phyloP scores from a whole-genome alignment of 139 green algal genomes.

The Picochlorum sp. region DNA sequence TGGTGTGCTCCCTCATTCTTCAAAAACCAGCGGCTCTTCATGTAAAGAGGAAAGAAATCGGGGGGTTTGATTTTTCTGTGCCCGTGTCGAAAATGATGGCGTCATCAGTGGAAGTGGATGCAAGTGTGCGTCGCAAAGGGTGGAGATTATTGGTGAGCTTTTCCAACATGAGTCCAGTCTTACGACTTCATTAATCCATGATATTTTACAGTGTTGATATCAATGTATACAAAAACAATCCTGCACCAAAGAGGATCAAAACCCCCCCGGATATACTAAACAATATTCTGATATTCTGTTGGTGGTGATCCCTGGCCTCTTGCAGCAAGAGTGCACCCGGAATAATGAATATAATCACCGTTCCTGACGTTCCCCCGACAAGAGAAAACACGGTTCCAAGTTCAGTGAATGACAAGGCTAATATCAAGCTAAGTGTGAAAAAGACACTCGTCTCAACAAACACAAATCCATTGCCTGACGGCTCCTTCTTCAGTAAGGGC shows the following conservation, averaged over 20 bases:
- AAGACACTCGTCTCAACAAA: conserved; percentile 25
- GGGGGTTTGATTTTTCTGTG: conserved; percentile 6
- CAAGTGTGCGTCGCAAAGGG: background rate
- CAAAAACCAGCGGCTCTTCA: background rate
- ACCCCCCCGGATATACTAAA: background rate
- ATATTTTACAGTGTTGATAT: background rate
- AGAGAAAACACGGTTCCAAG: conserved; percentile 54
- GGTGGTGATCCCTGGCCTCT: background rate
- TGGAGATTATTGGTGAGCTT: conserved; percentile 1
- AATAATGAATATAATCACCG: conserved; percentile 59
- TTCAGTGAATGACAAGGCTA: conserved; percentile 40
- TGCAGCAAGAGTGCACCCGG: conserved; percentile 35
- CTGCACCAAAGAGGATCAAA: background rate
- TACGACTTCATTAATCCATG: no score
- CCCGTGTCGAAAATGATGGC: background rate
- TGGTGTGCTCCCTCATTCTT: background rate
- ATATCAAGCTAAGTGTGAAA: conserved; percentile 21
- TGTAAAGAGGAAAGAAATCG: conserved; percentile 8
- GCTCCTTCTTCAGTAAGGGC: conserved; percentile 9
- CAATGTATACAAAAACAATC: conserved; percentile 5
- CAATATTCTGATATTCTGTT: background rate
- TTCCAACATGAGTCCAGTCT: no score
- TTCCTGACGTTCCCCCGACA: conserved; percentile 45
- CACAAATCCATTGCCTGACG: conserved; percentile 14
- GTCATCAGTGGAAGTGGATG: background rate